These are phyloP conservation scores for Ophioceras dolichostomum DNA, from an alignment of 2,329 filamentous ascomycete genomes.

Conservation along the genomic window DNA sequence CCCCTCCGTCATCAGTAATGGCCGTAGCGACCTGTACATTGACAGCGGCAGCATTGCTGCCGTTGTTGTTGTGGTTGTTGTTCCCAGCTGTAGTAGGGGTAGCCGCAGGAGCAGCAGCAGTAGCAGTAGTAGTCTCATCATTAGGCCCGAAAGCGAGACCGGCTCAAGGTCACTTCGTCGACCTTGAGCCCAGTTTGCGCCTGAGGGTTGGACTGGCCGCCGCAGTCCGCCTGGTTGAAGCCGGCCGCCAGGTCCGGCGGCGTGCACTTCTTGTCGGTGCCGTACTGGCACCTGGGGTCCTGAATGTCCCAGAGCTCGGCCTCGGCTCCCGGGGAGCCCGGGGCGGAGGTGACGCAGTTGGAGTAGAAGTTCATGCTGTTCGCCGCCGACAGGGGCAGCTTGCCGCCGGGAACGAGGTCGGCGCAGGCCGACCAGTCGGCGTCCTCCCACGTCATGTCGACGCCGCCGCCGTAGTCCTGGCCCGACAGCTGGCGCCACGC, in stretches of 20 bases:
- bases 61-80: too few species aligned
- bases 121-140: too few species aligned
- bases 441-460: slow-evolving; percentile 34
- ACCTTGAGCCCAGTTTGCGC: too few species aligned
- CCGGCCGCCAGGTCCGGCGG: slow-evolving; percentile 22
- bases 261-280: slow-evolving; percentile 36
- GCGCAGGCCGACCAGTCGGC: slow-evolving; percentile 32
- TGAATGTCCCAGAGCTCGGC: slow-evolving; percentile 42
- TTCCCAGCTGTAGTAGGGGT: too few species aligned
- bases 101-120: too few species aligned
- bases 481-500: slow-evolving; percentile 44
- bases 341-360: slow-evolving; percentile 28
- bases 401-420: slow-evolving; percentile 26
- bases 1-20: too few species aligned
- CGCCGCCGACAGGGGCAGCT: slow-evolving; percentile 24
- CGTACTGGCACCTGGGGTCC: slow-evolving; percentile 35
- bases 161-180: too few species aligned
- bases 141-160: too few species aligned
- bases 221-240: slow-evolving; percentile 39
- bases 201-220: too few species aligned
- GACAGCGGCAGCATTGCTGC: too few species aligned
- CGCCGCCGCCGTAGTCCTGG: slow-evolving; percentile 27
- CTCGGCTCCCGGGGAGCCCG: slow-evolving; percentile 35
- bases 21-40: too few species aligned
- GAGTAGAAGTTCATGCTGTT: slow-evolving; percentile 41